phyloP scores from a whole-genome alignment of 352 stramenopile species.

The Blastocystis sp. region DNA sequence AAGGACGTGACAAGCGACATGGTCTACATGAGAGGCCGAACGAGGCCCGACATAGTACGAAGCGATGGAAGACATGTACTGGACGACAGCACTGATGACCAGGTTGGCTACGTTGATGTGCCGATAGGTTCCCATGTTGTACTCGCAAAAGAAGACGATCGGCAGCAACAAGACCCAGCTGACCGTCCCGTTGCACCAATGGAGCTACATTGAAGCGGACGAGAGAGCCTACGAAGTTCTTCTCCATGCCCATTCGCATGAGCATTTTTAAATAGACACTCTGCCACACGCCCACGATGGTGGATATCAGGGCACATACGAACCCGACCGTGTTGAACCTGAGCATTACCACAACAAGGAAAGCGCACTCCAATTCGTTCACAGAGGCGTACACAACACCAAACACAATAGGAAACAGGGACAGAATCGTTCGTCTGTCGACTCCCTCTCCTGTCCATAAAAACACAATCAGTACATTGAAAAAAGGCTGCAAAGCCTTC shows the following conservation, averaged over 20 bases:
- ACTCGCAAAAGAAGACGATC: background rate
- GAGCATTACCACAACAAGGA: background rate
- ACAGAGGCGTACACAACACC: conserved; percentile 43
- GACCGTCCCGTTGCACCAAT: conserved; percentile 31
- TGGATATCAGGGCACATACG: conserved; percentile 24
- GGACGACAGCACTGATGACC: conserved; percentile 2
- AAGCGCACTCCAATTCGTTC: conserved; percentile 38
- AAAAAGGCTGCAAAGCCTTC: conserved; percentile 54
- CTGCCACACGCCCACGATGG: conserved; percentile 26
- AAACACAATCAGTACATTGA: conserved; percentile 59
- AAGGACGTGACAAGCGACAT: conserved; percentile 42
- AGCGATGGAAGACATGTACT: conserved; percentile 33
- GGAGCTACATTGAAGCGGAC: background rate
- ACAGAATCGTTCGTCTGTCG: background rate
- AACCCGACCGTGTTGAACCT: conserved; percentile 36
- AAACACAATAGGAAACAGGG: conserved; percentile 33
- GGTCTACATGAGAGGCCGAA: background rate
- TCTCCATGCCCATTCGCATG: conserved; percentile 32
- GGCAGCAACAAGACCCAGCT: background rate
- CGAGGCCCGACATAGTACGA: background rate
- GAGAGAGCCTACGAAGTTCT: conserved; percentile 4
- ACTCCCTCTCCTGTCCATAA: conserved; percentile 24
- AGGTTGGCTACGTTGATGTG: background rate
- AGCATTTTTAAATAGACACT: conserved; percentile 57
- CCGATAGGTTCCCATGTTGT: background rate